Conservation (phyloP, 768 basidiomycete species). For the Boletales sp. region DNA sequence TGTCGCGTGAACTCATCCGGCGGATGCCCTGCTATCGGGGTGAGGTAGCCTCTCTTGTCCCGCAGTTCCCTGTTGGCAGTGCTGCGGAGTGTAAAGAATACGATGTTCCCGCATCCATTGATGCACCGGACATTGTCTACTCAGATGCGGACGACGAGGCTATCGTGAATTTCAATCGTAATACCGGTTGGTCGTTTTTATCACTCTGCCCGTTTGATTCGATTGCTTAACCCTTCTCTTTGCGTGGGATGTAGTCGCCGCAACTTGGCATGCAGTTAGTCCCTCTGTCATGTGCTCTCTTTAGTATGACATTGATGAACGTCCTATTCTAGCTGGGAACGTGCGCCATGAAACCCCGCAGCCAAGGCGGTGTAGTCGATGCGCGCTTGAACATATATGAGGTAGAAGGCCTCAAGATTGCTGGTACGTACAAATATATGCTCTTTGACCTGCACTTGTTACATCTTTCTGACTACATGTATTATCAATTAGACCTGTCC, state of each 20-base stretch:
- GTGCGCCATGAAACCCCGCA: conserved; percentile 64
- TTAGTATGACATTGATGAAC: background rate
- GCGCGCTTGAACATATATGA: conserved; percentile 59
- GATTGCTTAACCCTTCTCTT: background rate
- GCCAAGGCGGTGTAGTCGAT: conserved; percentile 62
- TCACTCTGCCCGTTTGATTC: no score
- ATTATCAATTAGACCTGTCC: conserved; percentile 31
- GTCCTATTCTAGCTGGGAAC: conserved; percentile 48
- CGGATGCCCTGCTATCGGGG: conserved; percentile 38
- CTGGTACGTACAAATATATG: conserved; percentile 34
- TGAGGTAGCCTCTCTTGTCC: conserved; percentile 9
- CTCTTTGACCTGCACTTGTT: no score
- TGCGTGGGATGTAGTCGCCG: background rate
- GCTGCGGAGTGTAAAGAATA: conserved; percentile 19
- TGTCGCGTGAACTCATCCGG: conserved; percentile 47
- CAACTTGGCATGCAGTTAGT: background rate
- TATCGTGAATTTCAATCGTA: conserved; percentile 24
- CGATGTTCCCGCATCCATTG: conserved; percentile 19
- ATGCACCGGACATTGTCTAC: conserved; percentile 30
- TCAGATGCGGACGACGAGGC: conserved; percentile 31
- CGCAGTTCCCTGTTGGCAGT: conserved; percentile 26
- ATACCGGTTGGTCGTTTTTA: background rate
- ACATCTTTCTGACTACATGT: background rate
- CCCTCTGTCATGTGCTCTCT: background rate
- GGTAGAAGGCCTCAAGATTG: conserved; percentile 54